Base-by-base conservation (phyloP, 768 basidiomycete genomes). In the Pleurotus tuoliensis region DNA sequence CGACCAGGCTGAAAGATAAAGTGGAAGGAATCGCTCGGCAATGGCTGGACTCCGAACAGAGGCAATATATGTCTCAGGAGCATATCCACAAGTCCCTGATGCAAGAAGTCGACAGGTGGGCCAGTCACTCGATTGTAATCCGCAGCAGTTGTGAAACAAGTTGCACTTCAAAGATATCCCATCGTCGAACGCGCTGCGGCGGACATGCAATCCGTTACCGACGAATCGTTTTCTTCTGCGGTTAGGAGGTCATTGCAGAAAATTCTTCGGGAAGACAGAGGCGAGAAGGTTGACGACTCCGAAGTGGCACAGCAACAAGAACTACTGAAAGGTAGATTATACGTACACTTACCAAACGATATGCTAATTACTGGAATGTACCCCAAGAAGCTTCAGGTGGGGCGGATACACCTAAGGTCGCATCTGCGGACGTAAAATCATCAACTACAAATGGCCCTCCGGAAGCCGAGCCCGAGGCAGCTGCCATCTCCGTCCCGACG, bases 81-180 rank as follows among this genome's bases (percentile, higher is more conserved):
- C 68, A 69, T 8, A 71, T 82, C n/a, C 73, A 82, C 59, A 72
- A 77, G 56, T 88, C 89, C 60, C 69, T 91, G 12, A 78, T 85
- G 73, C 86, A 88, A 47, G 87, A 91, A 64, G 73, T 90, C 25
- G 86, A 88, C 67, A 79, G 87, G 88, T 83, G 52, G 61, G 71
- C 60, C 9, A 11, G 50, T 13, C 16, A 34, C 44, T 16, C n/a
- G 6, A 6, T 51, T n/a, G 0, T 3, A 50, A 47, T 56, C 27
- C 4, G 34, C 38, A 34, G 3, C 37, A 47, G 39, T 47, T 38
- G 25, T 34, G 47, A 50, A 39, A 22, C 20, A 44, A 44, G 11
- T 2, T 44, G 41, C 12, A 16, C 6, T 15, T 63, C 63, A 59
- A 64, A 88, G 87, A 57, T 87, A 83, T 67, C 86, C 86, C 15